Conservation (phyloP, 139 green algal species). For the Mesotaenium endlicherianum region DNA sequence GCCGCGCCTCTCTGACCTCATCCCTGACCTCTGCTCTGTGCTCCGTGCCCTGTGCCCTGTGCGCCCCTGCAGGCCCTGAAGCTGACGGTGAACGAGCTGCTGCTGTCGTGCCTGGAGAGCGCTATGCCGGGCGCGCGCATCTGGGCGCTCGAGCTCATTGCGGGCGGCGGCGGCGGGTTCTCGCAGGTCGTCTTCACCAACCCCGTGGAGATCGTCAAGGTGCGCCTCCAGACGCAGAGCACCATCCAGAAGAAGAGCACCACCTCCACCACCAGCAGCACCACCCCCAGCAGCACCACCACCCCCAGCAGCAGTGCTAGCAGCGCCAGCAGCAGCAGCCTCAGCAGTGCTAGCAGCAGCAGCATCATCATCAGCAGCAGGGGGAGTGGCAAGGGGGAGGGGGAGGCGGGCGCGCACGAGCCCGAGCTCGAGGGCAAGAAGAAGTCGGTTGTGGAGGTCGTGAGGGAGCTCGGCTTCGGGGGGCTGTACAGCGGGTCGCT, state of each 20-base stretch:
- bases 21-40: neutral
- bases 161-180: constrained; percentile 8
- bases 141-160: constrained; percentile 33
- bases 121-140: neutral
- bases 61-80: constrained; percentile 22
- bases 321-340: neutral
- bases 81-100: constrained; percentile 29
- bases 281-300: neutral
- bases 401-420: neutral
- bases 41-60: neutral
- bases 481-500: constrained; percentile 16
- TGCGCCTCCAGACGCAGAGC: constrained; percentile 24
- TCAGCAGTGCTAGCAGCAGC: neutral
- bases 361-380: neutral
- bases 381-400: neutral
- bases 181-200: constrained; percentile 43
- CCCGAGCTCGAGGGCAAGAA: neutral
- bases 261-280: neutral
- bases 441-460: neutral
- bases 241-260: neutral
- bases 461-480: constrained; percentile 18
- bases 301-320: neutral
- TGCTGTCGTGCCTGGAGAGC: constrained; percentile 3
- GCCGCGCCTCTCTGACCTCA: neutral
- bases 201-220: constrained; percentile 30